phyloP scores from a whole-genome alignment of 1,284 basidiomycete genomes.

The Ustilago sp. region DNA sequence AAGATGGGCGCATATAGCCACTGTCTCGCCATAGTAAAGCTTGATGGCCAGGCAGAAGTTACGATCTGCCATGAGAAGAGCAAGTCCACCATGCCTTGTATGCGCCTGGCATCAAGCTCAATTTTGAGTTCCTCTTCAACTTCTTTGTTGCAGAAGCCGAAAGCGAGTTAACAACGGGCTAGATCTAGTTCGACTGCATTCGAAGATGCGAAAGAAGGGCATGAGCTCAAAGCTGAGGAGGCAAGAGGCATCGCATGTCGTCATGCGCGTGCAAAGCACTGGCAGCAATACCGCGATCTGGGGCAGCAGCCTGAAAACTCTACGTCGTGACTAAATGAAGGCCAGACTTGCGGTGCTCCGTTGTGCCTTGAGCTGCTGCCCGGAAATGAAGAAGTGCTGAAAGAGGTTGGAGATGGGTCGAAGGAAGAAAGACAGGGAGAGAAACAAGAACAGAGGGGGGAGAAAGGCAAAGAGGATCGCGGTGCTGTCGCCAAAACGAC shows the following conservation, averaged over 20 bases:
- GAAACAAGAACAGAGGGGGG: neutral
- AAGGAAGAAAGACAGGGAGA: neutral
- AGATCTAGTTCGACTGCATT: constrained; percentile 4
- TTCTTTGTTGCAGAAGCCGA: neutral
- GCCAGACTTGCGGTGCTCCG: neutral
- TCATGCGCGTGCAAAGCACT: neutral
- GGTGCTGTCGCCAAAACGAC: constrained; percentile 30
- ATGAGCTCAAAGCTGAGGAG: neutral
- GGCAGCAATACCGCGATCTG: neutral
- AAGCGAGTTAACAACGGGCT: neutral
- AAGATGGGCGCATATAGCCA: neutral
- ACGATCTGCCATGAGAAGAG: neutral
- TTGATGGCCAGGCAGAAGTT: neutral
- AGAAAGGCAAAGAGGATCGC: neutral
- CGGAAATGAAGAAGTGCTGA: neutral
- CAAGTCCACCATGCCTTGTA: neutral
- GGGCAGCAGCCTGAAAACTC: neutral
- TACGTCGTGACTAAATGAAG: neutral
- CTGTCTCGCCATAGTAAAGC: neutral
- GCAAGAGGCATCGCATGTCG: neutral
- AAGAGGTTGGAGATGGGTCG: neutral
- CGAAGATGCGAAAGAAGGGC: neutral
- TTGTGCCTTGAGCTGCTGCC: neutral
- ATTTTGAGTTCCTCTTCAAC: neutral
- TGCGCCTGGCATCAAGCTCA: neutral